A percentile compares a stretch with the other conserved stretches of the same genome.
phyloP scores from a whole-genome alignment of 352 stramenopile species.

The Globisporangium camurandrum region DNA sequence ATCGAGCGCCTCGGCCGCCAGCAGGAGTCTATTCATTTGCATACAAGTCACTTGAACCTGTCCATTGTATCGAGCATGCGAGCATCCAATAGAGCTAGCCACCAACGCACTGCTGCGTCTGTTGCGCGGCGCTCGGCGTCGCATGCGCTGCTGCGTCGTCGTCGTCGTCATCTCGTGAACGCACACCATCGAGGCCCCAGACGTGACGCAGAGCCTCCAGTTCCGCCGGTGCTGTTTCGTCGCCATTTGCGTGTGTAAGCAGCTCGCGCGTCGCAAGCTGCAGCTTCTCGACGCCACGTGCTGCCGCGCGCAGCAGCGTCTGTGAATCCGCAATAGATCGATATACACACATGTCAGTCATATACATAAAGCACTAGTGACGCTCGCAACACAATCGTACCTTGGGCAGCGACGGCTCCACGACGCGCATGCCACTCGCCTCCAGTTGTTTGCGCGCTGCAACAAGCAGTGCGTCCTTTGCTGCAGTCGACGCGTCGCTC shows the following conservation, averaged over 20 bases:
- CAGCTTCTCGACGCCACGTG: conserved; percentile 31
- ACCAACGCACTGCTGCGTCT: too few relatives aligned
- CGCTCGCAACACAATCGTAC: conserved; percentile 16
- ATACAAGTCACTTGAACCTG: neutral
- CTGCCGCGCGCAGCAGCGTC: conserved; percentile 37
- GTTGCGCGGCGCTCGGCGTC: too few relatives aligned
- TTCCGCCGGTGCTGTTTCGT: too few relatives aligned
- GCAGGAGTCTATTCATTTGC: conserved; percentile 21
- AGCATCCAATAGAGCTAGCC: too few relatives aligned
- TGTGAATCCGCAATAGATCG: too few relatives aligned
- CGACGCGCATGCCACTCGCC: conserved; percentile 32
- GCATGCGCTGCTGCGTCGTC: too few relatives aligned
- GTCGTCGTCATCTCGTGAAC: too few relatives aligned
- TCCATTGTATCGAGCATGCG: neutral
- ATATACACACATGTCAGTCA: too few relatives aligned
- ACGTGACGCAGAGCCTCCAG: conserved; percentile 42
- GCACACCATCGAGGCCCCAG: too few relatives aligned
- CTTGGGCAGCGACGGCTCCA: conserved; percentile 31
- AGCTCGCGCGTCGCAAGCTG: conserved; percentile 26
- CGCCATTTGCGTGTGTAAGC: conserved; percentile 27
- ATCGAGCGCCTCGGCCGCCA: conserved; percentile 32
- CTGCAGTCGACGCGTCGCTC: conserved; percentile 8
- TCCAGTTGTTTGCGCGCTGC: conserved; percentile 52
- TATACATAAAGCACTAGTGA: neutral
- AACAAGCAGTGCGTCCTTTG: conserved; percentile 32